Conservation (phyloP, 192 early-diverging fungal genomes). For the Cetraspora pellucida region DNA sequence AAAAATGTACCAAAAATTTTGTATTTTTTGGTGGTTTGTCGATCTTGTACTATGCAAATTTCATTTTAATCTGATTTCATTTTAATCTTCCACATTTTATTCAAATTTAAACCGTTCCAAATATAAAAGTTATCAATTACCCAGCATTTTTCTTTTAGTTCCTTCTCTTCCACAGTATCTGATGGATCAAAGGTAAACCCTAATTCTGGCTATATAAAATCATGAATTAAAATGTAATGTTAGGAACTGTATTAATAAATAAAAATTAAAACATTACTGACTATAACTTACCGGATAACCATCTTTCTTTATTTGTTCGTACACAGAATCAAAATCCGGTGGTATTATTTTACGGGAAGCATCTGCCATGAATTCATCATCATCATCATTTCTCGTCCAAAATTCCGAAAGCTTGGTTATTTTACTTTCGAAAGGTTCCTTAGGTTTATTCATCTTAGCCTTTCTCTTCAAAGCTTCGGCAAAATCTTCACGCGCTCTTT, state of each 20-base stretch:
- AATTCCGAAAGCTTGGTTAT: background rate
- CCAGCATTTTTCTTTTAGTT: slow-evolving; percentile 17
- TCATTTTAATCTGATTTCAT: too few species aligned
- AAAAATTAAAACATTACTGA: background rate
- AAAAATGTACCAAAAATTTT: too few species aligned
- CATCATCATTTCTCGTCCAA: background rate
- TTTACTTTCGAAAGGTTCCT: slow-evolving; percentile 2
- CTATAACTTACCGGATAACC: slow-evolving; percentile 9
- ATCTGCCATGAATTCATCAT: background rate
- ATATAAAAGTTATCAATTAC: background rate
- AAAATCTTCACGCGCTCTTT: background rate
- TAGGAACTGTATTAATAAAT: background rate
- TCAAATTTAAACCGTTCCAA: background rate
- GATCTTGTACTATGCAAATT: too few species aligned
- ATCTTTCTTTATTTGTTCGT: background rate
- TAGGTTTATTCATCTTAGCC: background rate
- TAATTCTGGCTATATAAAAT: background rate
- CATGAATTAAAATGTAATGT: background rate
- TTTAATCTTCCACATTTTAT: too few species aligned
- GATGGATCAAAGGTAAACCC: slow-evolving; percentile 3
- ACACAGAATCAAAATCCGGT: background rate
- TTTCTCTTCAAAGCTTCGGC: background rate
- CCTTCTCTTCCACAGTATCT: background rate
- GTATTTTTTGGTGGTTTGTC: too few species aligned
- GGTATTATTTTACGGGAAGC: background rate